phyloP scores from a whole-genome alignment of 2,329 filamentous ascomycete species.

The Diaporthe velutina region DNA sequence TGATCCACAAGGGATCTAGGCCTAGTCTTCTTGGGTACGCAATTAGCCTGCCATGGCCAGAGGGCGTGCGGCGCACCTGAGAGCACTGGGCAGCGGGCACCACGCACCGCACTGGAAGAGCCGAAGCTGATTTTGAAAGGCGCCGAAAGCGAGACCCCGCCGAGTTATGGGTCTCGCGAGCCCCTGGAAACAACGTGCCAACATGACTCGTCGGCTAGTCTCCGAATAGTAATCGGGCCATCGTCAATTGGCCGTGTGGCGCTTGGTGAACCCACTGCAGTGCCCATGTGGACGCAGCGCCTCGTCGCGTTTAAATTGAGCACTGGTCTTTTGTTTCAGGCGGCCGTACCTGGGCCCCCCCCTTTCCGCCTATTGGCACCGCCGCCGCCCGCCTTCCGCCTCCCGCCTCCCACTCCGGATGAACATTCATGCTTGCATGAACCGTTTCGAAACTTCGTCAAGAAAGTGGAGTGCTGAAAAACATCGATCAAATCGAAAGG shows the following conservation, averaged over 20 bases:
- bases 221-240: slow-evolving; percentile 25
- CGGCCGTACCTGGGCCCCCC: not conserved
- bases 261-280: not conserved
- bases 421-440: slow-evolving; percentile 32
- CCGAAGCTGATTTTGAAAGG: slow-evolving; percentile 17
- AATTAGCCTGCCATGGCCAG: not conserved
- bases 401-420: slow-evolving; percentile 25
- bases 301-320: slow-evolving; percentile 35
- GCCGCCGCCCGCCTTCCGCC: not conserved
- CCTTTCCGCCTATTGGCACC: not conserved
- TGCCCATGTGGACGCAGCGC: slow-evolving; percentile 5
- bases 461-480: slow-evolving; percentile 1
- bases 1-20: slow-evolving; percentile 20
- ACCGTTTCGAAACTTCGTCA: slow-evolving; percentile 33
- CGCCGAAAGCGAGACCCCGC: slow-evolving; percentile 21
- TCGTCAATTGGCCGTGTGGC: slow-evolving; percentile 25
- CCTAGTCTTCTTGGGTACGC: not conserved
- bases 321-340: slow-evolving; percentile 34
- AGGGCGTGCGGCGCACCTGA: not conserved
- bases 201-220: slow-evolving; percentile 32
- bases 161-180: slow-evolving; percentile 18
- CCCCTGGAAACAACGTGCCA: slow-evolving; percentile 33
- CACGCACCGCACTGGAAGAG: not conserved
- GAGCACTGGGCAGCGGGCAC: slow-evolving; percentile 15
- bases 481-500: slow-evolving; percentile 7